A percentile compares a stretch with the other conserved stretches of the same genome.
These are phyloP conservation scores for Flaveria brownii DNA, from an alignment of 129 eudicot species.

Conservation along the genomic window DNA sequence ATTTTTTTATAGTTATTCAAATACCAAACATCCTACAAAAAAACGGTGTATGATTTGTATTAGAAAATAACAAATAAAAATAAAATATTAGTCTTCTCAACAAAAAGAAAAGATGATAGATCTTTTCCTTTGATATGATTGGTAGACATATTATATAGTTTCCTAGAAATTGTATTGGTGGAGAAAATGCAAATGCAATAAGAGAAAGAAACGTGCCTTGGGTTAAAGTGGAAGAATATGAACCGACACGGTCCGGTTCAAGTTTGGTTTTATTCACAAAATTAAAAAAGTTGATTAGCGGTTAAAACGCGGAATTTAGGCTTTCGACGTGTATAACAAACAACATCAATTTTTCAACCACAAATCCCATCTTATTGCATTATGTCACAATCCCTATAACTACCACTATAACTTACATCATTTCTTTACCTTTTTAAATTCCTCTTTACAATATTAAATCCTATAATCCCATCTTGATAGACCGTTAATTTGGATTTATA, in stretches of 20 bases:
- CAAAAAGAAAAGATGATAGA: neutral
- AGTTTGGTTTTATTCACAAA: neutral
- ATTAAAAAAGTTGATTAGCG: slow-evolving; percentile 30
- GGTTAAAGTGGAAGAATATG: slow-evolving; percentile 27
- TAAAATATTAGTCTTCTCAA: neutral
- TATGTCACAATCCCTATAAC: slow-evolving; percentile 41
- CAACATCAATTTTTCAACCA: slow-evolving; percentile 34
- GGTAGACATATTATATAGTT: slow-evolving; percentile 3
- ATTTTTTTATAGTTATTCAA: too few relatives aligned
- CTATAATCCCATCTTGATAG: neutral
- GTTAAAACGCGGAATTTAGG: slow-evolving; percentile 46
- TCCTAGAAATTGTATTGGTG: slow-evolving; percentile 9
- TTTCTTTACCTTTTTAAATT: neutral
- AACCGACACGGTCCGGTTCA: slow-evolving; percentile 37
- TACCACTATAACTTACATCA: slow-evolving; percentile 33
- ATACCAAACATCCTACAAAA: too few relatives aligned
- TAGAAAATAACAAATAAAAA: too few relatives aligned
- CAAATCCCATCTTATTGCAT: slow-evolving; percentile 24
- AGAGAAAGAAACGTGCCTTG: slow-evolving; percentile 31
- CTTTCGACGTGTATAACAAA: slow-evolving; percentile 37
- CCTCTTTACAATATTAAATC: neutral
- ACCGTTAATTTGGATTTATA: slow-evolving; percentile 11
- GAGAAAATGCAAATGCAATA: slow-evolving; percentile 1
- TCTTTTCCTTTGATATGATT: slow-evolving; percentile 35
- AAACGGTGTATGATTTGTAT: neutral